phyloP scores from a whole-genome alignment of 2,329 filamentous ascomycete genomes.

The Microdochium paspali region DNA sequence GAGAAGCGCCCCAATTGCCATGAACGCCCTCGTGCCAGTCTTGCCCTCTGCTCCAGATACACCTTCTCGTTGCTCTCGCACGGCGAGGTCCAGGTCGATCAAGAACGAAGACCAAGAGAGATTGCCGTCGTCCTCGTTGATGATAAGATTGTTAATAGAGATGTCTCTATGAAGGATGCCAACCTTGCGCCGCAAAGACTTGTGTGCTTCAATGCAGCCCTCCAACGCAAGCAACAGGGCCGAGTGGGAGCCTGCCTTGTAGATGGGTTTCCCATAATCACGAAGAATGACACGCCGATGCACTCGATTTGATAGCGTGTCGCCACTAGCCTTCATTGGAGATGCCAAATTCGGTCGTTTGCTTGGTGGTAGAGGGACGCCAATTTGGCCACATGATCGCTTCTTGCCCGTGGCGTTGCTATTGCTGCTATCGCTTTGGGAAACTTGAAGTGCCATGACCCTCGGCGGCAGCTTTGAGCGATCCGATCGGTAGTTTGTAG shows the following conservation, averaged over 20 bases:
- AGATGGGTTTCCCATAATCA: slow-evolving; percentile 27
- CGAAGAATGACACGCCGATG: too few species aligned
- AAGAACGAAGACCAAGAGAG: too few species aligned
- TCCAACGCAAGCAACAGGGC: slow-evolving; percentile 22
- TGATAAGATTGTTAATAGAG: slow-evolving; percentile 28
- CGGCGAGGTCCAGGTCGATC: slow-evolving; percentile 24
- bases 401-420: too few species aligned
- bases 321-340: too few species aligned
- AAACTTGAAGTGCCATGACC: too few species aligned
- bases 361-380: slow-evolving; percentile 3
- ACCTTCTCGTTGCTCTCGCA: too few species aligned
- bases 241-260: slow-evolving; percentile 21
- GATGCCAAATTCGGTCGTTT: slow-evolving; percentile 9
- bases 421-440: too few species aligned
- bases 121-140: slow-evolving; percentile 25
- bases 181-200: slow-evolving; percentile 15
- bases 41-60: too few species aligned
- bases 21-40: too few species aligned
- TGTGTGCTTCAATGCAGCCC: slow-evolving; percentile 22
- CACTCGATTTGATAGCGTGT: too few species aligned
- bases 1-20: too few species aligned
- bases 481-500: slow-evolving; percentile 19
- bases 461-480: too few species aligned
- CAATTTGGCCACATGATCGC: slow-evolving; percentile 2
- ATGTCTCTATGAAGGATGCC: slow-evolving; percentile 28